Evolutionary conservation across 148 eudicot species (phyloP).

Genomic region (Silene conica): DNA sequence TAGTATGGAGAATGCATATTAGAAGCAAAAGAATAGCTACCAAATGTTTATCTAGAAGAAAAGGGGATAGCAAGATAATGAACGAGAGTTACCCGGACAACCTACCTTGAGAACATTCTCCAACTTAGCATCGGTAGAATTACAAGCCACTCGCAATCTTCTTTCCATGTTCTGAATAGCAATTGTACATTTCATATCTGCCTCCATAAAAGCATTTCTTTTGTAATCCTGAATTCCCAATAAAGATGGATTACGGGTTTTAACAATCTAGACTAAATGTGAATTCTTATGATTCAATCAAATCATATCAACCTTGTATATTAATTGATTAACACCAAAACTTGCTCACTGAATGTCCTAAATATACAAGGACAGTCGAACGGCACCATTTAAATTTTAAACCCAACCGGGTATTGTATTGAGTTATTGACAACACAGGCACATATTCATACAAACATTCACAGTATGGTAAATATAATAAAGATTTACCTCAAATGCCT

Average conservation of each 20-base stretch:
- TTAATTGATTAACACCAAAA: not conserved
- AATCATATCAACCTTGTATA: not conserved
- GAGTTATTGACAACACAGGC: no score
- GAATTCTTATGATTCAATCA: not conserved
- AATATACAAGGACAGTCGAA: not conserved
- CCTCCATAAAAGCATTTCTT: constrained; percentile 80
- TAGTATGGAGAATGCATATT: not conserved
- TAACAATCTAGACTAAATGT: no score
- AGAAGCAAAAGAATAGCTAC: not conserved
- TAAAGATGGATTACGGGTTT: constrained; percentile 11
- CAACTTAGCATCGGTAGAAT: constrained; percentile 70
- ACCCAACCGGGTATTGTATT: not conserved
- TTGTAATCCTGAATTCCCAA: constrained; percentile 63
- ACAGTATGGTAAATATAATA: no score
- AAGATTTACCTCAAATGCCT: constrained; percentile 76
- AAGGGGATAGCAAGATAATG: no score
- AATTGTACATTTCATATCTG: constrained; percentile 68
- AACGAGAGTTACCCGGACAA: not conserved
- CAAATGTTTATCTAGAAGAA: no score
- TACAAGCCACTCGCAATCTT: constrained; percentile 78
- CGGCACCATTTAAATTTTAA: no score
- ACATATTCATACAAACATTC: no score
- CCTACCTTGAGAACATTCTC: constrained; percentile 63
- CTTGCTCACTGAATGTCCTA: not conserved
- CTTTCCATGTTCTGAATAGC: constrained; percentile 85